A percentile compares a stretch with the other conserved stretches of the same genome.
These are phyloP conservation scores for Dioszegia hungarica DNA, from an alignment of 768 basidiomycete genomes.

Conservation along the genomic window DNA sequence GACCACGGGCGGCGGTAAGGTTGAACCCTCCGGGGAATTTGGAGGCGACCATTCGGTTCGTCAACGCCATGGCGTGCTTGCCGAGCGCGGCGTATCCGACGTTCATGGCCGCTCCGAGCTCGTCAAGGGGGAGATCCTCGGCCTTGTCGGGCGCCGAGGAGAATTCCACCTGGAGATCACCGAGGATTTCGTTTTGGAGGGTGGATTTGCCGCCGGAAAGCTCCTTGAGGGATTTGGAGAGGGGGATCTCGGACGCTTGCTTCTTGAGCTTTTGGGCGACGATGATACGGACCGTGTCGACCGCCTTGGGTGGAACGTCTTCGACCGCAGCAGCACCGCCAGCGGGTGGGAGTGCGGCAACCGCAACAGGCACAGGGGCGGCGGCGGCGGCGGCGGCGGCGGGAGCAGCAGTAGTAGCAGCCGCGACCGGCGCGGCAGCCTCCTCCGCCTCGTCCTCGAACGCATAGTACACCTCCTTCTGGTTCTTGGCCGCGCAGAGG, in stretches of 20 bases:
- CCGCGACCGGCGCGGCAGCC: conserved; percentile 47
- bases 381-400: conserved; percentile 52
- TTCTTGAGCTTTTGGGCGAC: conserved; percentile 99
- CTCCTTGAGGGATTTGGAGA: conserved; percentile 94
- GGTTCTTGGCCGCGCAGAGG: conserved; percentile 89
- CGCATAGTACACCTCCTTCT: conserved; percentile 95
- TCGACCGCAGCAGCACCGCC: conserved; percentile 71
- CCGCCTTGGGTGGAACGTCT: conserved; percentile 84
- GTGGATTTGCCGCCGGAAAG: conserved; percentile 98
- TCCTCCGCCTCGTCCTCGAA: conserved; percentile 77
- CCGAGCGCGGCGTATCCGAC: conserved; percentile 75
- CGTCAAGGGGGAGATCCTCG: conserved; percentile 92
- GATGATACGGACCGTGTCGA: conserved; percentile 78
- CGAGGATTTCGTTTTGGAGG: conserved; percentile 95
- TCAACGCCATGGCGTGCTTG: conserved; percentile 84
- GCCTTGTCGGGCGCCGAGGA: conserved; percentile 93
- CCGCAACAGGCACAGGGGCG: conserved; percentile 49
- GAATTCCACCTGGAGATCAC: conserved; percentile 94
- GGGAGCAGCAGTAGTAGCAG: conserved; percentile 48
- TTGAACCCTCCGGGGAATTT: conserved; percentile 99
- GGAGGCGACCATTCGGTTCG: conserved; percentile 83
- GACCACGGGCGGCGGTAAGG: conserved; percentile 76
- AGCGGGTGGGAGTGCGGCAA: conserved; percentile 48
- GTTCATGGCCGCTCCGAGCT: conserved; percentile 78
- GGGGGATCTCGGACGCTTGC: conserved; percentile 76